A percentile compares a stretch with the other conserved stretches of the same genome.
These are phyloP conservation scores for Solanum etuberosum DNA, from an alignment of 257 asterid genomes.

Conservation along the genomic window DNA sequence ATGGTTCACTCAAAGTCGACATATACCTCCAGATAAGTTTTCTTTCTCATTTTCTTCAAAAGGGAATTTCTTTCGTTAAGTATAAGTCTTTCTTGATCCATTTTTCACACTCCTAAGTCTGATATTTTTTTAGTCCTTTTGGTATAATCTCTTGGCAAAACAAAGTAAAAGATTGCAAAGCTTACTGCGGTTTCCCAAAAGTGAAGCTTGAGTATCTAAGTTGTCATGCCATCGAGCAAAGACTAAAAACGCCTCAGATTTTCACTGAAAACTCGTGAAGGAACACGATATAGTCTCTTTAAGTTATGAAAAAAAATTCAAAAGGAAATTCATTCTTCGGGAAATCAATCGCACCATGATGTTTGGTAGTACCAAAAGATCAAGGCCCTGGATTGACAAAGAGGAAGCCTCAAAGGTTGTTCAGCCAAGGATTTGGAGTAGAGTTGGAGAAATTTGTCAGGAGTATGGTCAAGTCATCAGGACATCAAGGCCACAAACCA, in stretches of 20 bases:
- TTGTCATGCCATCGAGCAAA: not conserved
- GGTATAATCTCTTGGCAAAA: not conserved
- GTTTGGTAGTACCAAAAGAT: too few species aligned
- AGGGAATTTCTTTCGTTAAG: not conserved
- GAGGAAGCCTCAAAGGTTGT: too few species aligned
- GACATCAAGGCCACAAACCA: too few species aligned
- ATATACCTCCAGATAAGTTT: not conserved
- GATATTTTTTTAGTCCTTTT: not conserved
- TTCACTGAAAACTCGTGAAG: not conserved
- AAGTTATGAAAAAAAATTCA: too few species aligned
- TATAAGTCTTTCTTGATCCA: not conserved
- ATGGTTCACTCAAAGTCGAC: not conserved
- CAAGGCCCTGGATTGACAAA: too few species aligned
- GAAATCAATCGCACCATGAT: too few species aligned
- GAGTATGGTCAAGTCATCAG: too few species aligned
- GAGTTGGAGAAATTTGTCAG: too few species aligned
- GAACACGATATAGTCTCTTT: too few species aligned
- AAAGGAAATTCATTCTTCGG: not conserved
- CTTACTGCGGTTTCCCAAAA: not conserved
- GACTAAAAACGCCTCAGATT: rapidly evolving
- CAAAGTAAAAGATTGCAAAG: not conserved
- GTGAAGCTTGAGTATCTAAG: not conserved
- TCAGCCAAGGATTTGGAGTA: too few species aligned
- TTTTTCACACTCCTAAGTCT: not conserved
- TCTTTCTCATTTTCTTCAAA: not conserved